Evolutionary conservation across 371 early-diverging fungal genomes (phyloP), one percentile per base, ranked within the genome.

Genomic region (Encephalitozoon cuniculi): DNA sequence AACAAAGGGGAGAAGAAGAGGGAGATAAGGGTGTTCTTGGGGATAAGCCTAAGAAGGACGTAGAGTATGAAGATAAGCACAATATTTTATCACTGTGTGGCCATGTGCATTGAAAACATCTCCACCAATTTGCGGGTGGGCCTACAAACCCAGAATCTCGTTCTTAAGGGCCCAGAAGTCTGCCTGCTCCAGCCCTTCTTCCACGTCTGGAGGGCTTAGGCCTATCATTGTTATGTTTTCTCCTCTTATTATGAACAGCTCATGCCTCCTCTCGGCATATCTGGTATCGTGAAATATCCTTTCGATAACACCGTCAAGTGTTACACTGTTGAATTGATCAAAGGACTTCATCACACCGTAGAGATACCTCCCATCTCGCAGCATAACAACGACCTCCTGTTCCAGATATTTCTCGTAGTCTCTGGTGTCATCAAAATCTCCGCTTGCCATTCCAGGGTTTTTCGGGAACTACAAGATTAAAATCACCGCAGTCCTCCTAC

Each of bases 261-360:
- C 85, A 15, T 69, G 66, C n/a, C 40, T 46, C n/a, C 73, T 68
- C 34, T 82, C 80, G 23, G 64, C 64, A 75, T 81, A 84, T 39
- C 55, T 79, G 26, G 64, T 46, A 40, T 75, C 77, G 32, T 65
- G 18, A 49, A 82, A 77, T 15, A 70, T 68, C 21, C 76, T 37
- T 63, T 84, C 79, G 23, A 55, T 65, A 9, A 75, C 46, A 40
- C 74, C 41, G 54, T 86, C 82, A 15, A 86, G 49, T 21, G 83
- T 76, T 30, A 86, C 70, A 46, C 74, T 84, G 65, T 83, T 76
- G 63, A 74, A 84, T 54, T 86, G 86, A 69, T 86, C 86, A 68
- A 81, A 86, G 5, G 85, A 83, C 59, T 85, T 77, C 9, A 86
- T 59, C 15, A 68, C 66, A 0, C 86, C 86, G 52, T 76, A 78